Base-by-base conservation (phyloP, 2,329 filamentous ascomycete species). In the Stemphylium beticola region DNA sequence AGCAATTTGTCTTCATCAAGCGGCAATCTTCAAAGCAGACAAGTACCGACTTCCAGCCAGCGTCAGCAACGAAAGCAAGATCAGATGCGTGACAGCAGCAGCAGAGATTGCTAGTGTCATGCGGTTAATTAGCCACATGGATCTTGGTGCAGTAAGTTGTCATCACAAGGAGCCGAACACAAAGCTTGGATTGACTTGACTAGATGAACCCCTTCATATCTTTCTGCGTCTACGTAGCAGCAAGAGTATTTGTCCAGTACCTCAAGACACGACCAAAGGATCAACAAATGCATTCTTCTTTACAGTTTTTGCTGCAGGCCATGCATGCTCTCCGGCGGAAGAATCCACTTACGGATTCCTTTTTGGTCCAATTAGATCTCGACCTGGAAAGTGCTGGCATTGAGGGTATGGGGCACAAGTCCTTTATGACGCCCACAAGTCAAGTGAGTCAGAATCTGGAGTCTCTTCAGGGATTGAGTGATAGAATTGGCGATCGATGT, bases 1-100 rank as follows among this genome's bases (percentile, higher is more conserved):
- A 1, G 92, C 92, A 1, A 98, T 99, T 49, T 98, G 93, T 74
- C 80, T 99, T n/a, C 95, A 99, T 69, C 95, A 99, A 77, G 95
- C 93, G 2, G 95, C 95, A 22, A 98, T 99, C 17, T 97, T 93
- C 82, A 98, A 97, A 73, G 92, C 93, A 0, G 93, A 98, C 67
- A 95, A 92, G 77, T 89, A 96, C 74, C 85, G 87, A 48, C 79
- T 97, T 57, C 87, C 91, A 0, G 79, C 84, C 1, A 87, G 89
- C 15, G 88, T 97, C 41, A 88, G 90, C 60, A 87, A 90, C 1
- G 93, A 98, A 72, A 96, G 93, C 74, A 97, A 96, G 74, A 86
- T 95, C 12, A 85, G 95, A 57, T 98, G 95, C 67, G 92, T 98
- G 55, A 92, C 92, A 18, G 92, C 93, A 11, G 95, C 95, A 24